Conservation (phyloP, 768 basidiomycete genomes). For the Nidularia sp. region DNA sequence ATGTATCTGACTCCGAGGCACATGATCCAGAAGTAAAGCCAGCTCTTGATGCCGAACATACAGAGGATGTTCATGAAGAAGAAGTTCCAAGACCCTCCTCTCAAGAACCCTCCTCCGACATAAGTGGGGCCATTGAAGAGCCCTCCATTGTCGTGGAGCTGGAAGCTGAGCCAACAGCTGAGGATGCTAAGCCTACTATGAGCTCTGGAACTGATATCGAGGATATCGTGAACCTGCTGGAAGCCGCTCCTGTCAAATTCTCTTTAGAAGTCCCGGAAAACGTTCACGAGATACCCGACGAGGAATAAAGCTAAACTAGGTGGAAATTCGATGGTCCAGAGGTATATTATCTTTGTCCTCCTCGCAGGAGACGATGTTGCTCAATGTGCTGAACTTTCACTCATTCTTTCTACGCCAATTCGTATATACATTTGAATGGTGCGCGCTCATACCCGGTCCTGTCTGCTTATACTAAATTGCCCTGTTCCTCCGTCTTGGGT, state of each 20-base stretch:
- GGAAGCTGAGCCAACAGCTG: background rate
- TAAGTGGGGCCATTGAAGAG: background rate
- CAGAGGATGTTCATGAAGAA: background rate
- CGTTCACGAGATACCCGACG: conserved; percentile 50
- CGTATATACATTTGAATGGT: no score
- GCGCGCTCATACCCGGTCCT: no score
- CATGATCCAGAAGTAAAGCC: background rate
- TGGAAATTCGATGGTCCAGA: no score
- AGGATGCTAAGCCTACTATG: background rate
- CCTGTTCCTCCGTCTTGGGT: no score
- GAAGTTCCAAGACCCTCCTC: background rate
- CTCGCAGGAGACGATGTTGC: no score
- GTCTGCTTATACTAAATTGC: no score
- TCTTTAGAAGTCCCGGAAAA: conserved; percentile 32
- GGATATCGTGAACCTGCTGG: conserved; percentile 65
- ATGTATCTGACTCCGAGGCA: background rate
- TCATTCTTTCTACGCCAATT: no score
- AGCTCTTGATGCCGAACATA: background rate
- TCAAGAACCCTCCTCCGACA: background rate
- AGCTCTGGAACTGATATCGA: conserved; percentile 42
- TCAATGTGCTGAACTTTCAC: no score
- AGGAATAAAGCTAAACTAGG: conserved; percentile 26
- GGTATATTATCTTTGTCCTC: no score
- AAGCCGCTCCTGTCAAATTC: conserved; percentile 35
- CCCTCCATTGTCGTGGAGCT: background rate